phyloP scores from a whole-genome alignment of 805 yeast genomes.

The Kluyveromyces starmeri region DNA sequence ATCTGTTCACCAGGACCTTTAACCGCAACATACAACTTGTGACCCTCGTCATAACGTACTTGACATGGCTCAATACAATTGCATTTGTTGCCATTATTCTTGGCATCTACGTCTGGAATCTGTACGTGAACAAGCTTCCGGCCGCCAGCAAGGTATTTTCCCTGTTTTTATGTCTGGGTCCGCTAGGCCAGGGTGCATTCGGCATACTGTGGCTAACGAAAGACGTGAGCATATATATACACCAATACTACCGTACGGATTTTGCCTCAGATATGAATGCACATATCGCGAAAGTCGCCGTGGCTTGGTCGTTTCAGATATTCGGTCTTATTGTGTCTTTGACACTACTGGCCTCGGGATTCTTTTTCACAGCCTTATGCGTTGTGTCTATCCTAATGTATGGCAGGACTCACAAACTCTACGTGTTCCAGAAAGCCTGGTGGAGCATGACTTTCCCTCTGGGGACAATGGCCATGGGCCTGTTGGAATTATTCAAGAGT shows the following conservation, averaged over 20 bases:
- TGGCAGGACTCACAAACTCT: slow-evolving; percentile 10
- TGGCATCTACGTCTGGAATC: slow-evolving; percentile 50
- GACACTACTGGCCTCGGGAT: slow-evolving; percentile 46
- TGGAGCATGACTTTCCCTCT: slow-evolving; percentile 90
- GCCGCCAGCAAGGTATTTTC: slow-evolving; percentile 46
- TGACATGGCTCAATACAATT: slow-evolving; percentile 66
- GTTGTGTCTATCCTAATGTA: slow-evolving; percentile 22
- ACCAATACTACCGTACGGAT: slow-evolving; percentile 13
- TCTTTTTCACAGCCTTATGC: slow-evolving; percentile 44
- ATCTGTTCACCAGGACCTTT: slow-evolving; percentile 36
- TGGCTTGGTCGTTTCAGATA: slow-evolving; percentile 27
- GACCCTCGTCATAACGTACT: slow-evolving; percentile 43
- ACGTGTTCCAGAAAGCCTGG: slow-evolving; percentile 43
- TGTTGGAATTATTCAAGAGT: slow-evolving; percentile 39
- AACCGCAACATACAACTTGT: slow-evolving; percentile 34
- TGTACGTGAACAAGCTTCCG: slow-evolving; percentile 53
- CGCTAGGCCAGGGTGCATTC: slow-evolving; percentile 77
- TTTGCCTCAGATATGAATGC: slow-evolving; percentile 11
- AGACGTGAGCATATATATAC: slow-evolving; percentile 27
- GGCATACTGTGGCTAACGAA: slow-evolving; percentile 50
- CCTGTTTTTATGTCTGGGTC: slow-evolving; percentile 73
- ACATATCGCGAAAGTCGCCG: slow-evolving; percentile 15
- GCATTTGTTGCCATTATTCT: slow-evolving; percentile 47
- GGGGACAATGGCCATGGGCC: slow-evolving; percentile 69
- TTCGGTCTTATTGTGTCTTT: slow-evolving; percentile 35